These are phyloP conservation scores for Paratinospora sagittata DNA, from an alignment of 164 flowering plant genomes.

Conservation along the genomic window DNA sequence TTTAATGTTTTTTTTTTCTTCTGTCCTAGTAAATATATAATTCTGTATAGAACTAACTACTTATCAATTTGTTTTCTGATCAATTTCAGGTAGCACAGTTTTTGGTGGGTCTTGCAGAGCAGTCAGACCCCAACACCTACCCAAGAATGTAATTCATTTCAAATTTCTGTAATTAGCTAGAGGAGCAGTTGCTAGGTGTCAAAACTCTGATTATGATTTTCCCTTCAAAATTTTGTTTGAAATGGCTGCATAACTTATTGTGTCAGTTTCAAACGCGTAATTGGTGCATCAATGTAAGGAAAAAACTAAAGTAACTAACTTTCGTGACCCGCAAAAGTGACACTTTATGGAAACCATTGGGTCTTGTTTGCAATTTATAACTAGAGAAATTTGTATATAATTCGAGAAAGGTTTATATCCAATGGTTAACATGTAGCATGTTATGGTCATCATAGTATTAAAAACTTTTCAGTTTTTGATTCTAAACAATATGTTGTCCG, in stretches of 20 bases:
- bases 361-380: no score
- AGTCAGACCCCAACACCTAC: constrained; percentile 42
- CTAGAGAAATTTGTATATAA: no score
- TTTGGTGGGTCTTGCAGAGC: constrained; percentile 91
- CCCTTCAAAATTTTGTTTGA: not conserved
- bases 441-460: no score
- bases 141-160: constrained; percentile 51
- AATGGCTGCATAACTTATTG: not conserved
- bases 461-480: no score
- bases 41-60: not conserved
- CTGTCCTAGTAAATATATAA: not conserved
- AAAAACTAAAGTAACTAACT: no score
- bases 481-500: no score
- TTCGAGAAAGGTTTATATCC: no score
- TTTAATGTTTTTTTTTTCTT: not conserved
- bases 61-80: not conserved
- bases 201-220: not conserved
- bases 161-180: not conserved
- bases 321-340: no score
- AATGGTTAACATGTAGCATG: no score
- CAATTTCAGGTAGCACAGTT: constrained; percentile 75
- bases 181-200: not conserved
- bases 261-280: no score
- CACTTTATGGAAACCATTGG: no score
- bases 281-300: no score